phyloP scores from a whole-genome alignment of 2,329 filamentous ascomycete genomes.

The Venturia effusa region DNA sequence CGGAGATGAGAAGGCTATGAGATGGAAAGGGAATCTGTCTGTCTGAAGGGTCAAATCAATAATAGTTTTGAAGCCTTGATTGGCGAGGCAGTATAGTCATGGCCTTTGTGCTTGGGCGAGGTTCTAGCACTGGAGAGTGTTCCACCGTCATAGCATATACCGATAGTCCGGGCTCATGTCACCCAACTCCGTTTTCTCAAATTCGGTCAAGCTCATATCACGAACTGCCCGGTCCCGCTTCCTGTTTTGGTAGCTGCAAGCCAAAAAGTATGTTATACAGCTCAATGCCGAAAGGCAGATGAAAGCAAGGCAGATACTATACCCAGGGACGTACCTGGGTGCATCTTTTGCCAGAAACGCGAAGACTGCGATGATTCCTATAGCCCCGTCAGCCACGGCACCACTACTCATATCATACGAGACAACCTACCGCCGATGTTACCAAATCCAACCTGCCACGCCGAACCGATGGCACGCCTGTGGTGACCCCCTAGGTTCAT shows the following conservation, averaged over 20 bases:
- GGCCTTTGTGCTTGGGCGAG: background rate
- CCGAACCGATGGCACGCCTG: slow-evolving; percentile 35
- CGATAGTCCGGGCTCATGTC: slow-evolving; percentile 50
- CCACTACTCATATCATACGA: background rate
- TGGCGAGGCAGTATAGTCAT: background rate
- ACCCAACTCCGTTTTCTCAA: slow-evolving; percentile 51
- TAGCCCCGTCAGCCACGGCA: slow-evolving; percentile 26
- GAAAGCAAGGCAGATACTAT: slow-evolving; percentile 67
- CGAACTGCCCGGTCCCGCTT: slow-evolving; percentile 39
- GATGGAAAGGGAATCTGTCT: background rate
- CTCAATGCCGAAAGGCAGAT: slow-evolving; percentile 54
- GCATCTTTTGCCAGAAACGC: slow-evolving; percentile 47
- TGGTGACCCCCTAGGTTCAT: slow-evolving; percentile 45
- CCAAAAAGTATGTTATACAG: slow-evolving; percentile 49
- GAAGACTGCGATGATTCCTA: slow-evolving; percentile 42
- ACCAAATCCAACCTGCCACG: slow-evolving; percentile 29
- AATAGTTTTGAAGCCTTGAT: background rate
- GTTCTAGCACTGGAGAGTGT: background rate
- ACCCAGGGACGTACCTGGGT: slow-evolving; percentile 60
- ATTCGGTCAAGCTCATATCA: slow-evolving; percentile 44
- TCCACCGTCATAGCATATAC: slow-evolving; percentile 37
- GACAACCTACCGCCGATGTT: slow-evolving; percentile 1
- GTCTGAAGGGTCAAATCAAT: background rate
- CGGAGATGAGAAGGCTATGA: background rate
- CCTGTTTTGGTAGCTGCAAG: slow-evolving; percentile 50